Conservation (phyloP, 208 protist species). For the Leishmania lainsoni region DNA sequence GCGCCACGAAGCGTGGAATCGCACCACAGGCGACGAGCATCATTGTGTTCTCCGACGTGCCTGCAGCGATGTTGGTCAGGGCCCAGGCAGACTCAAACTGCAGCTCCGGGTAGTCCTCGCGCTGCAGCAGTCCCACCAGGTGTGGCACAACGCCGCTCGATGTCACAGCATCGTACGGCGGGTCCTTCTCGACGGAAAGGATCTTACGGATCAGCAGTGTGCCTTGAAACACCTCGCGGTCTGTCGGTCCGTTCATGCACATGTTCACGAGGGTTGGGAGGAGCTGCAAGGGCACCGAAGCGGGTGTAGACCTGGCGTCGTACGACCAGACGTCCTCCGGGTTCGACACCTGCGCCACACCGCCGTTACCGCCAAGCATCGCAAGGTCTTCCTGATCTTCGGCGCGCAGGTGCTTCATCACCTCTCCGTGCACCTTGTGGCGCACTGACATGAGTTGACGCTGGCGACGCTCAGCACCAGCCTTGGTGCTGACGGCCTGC, state of each 20-base stretch:
- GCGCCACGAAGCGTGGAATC: constrained; percentile 95
- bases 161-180: constrained; percentile 96
- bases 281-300: constrained; percentile 64
- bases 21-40: constrained; percentile 92
- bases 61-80: constrained; percentile 99
- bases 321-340: constrained; percentile 59
- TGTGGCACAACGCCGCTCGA: constrained; percentile 92
- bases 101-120: constrained; percentile 73
- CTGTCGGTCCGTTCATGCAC: constrained; percentile 44
- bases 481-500: constrained; percentile 59
- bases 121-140: constrained; percentile 93
- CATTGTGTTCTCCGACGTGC: constrained; percentile 94
- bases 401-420: constrained; percentile 73
- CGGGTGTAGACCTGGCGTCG: constrained; percentile 42
- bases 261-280: constrained; percentile 72
- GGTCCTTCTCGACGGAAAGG: constrained; percentile 92
- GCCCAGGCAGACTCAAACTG: constrained; percentile 99
- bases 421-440: constrained; percentile 56
- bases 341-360: constrained; percentile 15
- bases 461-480: constrained; percentile 70
- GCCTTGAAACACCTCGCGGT: constrained; percentile 74
- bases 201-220: constrained; percentile 88
- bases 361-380: not conserved
- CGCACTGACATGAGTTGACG: constrained; percentile 67
- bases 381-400: constrained; percentile 26